Evolutionary conservation across 1,284 basidiomycete genomes (phyloP).

Genomic region (Peniophora sp.): DNA sequence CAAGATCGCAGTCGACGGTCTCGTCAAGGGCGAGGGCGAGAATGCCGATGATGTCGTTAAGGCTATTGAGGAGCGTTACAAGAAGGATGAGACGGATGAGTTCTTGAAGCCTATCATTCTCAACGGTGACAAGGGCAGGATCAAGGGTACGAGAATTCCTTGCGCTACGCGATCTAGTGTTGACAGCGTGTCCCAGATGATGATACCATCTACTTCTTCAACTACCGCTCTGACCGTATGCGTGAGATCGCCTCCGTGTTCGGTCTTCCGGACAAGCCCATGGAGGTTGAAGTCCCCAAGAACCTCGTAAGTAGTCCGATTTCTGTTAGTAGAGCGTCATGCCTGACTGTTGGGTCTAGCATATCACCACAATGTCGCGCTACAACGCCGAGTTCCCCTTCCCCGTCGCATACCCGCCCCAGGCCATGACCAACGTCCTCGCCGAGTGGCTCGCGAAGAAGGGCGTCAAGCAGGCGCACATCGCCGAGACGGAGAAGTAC

Average conservation of each 20-base stretch:
- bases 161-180: not conserved
- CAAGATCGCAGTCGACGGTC: constrained; percentile 79
- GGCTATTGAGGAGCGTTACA: constrained; percentile 67
- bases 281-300: constrained; percentile 78
- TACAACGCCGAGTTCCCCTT: constrained; percentile 89
- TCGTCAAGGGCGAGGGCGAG: constrained; percentile 72
- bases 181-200: constrained; percentile 26
- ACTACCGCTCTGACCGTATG: constrained; percentile 93
- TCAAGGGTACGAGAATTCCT: constrained; percentile 51
- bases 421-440: constrained; percentile 85
- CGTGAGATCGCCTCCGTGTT: constrained; percentile 79
- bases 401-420: constrained; percentile 81
- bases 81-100: constrained; percentile 82
- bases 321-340: not conserved
- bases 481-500: constrained; percentile 93
- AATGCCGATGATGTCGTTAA: constrained; percentile 53
- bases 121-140: constrained; percentile 68
- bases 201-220: constrained; percentile 90
- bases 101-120: constrained; percentile 91
- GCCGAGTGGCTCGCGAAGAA: constrained; percentile 82
- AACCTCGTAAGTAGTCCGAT: constrained; percentile 48
- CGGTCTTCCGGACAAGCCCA: constrained; percentile 74
- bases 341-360: constrained; percentile 26
- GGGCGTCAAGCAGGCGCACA: constrained; percentile 76
- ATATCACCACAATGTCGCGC: constrained; percentile 88